phyloP scores from a whole-genome alignment of 805 yeast genomes.

The Lipomyces anomalus region DNA sequence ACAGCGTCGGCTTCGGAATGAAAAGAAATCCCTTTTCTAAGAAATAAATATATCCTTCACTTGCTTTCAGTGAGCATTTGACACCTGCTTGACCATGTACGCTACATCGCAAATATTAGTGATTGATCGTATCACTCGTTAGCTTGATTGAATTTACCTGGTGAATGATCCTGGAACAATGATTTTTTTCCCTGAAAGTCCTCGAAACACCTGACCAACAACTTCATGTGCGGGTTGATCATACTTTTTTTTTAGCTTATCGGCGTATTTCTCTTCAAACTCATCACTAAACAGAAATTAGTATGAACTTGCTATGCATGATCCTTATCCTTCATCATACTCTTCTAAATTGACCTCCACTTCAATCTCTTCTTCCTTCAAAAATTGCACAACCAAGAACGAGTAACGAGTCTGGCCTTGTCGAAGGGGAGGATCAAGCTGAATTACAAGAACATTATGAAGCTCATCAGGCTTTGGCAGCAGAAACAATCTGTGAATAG shows the following conservation, averaged over 20 bases:
- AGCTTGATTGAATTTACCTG: slow-evolving; percentile 2
- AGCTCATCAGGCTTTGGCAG: slow-evolving; percentile 92
- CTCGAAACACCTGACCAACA: slow-evolving; percentile 79
- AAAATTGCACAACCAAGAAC: slow-evolving; percentile 82
- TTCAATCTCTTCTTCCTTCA: slow-evolving; percentile 84
- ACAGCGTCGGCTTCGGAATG: slow-evolving; percentile 89
- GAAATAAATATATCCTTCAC: slow-evolving; percentile 91
- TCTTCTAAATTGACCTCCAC: slow-evolving; percentile 82
- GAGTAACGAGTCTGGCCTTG: slow-evolving; percentile 98
- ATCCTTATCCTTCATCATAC: slow-evolving; percentile 1
- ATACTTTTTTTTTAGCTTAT: slow-evolving; percentile 62
- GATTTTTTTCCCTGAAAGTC: slow-evolving; percentile 80
- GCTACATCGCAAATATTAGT: slow-evolving; percentile 38
- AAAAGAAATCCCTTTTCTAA: slow-evolving; percentile 85
- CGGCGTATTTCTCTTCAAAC: slow-evolving; percentile 67
- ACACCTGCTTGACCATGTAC: slow-evolving; percentile 78
- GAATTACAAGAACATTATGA: slow-evolving; percentile 80
- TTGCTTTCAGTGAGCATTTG: slow-evolving; percentile 87
- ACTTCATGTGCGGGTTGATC: slow-evolving; percentile 84
- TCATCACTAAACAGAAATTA: slow-evolving; percentile 42
- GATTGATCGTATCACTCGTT: not conserved
- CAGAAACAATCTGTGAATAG: slow-evolving; percentile 83
- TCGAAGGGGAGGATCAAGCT: slow-evolving; percentile 93
- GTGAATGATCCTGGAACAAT: slow-evolving; percentile 74
- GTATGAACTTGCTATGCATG: not conserved